phyloP scores from a whole-genome alignment of 2,329 filamentous ascomycete species.

The Neoscytalidium dimidiatum region DNA sequence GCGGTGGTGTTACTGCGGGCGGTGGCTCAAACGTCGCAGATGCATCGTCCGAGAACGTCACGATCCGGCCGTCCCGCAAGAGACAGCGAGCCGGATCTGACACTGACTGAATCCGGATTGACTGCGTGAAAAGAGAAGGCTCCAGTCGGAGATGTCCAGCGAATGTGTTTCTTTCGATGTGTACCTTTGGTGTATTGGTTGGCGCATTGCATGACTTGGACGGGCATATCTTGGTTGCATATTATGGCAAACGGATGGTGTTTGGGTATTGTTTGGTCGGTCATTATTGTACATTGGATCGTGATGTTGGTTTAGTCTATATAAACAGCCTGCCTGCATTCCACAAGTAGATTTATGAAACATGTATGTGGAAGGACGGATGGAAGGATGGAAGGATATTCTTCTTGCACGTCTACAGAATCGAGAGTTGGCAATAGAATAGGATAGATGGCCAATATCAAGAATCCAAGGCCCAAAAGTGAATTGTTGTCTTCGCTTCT shows the following conservation, averaged over 20 bases:
- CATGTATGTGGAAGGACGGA: too few species aligned
- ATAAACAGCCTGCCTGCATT: too few species aligned
- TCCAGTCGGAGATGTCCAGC: background rate
- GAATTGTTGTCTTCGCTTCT: too few species aligned
- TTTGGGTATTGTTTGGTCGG: too few species aligned
- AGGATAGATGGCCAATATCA: too few species aligned
- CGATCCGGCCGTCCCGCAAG: background rate
- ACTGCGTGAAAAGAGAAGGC: background rate
- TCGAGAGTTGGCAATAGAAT: too few species aligned
- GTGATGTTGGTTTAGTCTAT: too few species aligned
- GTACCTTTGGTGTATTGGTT: background rate
- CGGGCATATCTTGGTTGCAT: background rate
- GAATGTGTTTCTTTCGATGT: background rate
- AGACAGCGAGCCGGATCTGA: background rate
- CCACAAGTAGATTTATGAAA: too few species aligned
- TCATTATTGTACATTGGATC: too few species aligned
- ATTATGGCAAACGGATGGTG: background rate
- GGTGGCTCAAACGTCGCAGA: background rate
- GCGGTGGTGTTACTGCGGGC: background rate
- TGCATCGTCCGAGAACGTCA: background rate
- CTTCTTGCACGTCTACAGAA: too few species aligned
- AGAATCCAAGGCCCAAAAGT: too few species aligned
- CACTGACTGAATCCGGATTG: background rate
- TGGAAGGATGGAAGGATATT: too few species aligned
- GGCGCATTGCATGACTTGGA: background rate